Base-by-base conservation (phyloP, 371 early-diverging fungal genomes). In the Mucor sp. region DNA sequence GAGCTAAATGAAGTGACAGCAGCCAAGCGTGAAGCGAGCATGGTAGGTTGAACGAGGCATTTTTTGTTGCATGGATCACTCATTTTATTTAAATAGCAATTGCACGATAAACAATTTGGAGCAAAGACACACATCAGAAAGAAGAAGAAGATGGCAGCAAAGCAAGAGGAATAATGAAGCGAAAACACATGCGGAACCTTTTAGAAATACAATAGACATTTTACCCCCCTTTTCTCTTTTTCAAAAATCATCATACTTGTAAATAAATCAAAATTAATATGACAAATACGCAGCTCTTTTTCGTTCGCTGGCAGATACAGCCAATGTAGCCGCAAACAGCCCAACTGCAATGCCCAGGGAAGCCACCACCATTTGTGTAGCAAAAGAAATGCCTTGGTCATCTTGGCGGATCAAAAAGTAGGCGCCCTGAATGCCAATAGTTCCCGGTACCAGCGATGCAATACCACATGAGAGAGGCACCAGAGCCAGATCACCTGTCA, bases 11-110 rank as follows among this genome's bases (percentile, higher is more conserved):
- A 92, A 70, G 98, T 99, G 2, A 78, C 90, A 11, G 79, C 92
- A 0, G 99, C 99, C 7, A 96, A 94, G 71, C 86, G 98, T 2
- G 88, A 89, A 12, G 98, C 99, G 1, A 90, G 85, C 23, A 90
- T 97, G 95, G 90, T 89, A 88, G 66, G 67, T 65, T 35, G 37
- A 35, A 12, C 9, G 37, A 12, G 37, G 2, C 7, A 21, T 4
- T 23, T 47, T 32, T 32, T 35, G 25, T 19, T 9, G 6, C 6
- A 15, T 60, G 28, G 23, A 23, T 61, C 21, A 35, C 27, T 55
- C 0, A 30, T 19, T 19, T 30, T 33, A 3, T 19, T 32, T 44
- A 3, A 14, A 44, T 74, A 87, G 90, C 79, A 90, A 63, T 74
- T 93, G 39, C 88, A 90, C 65, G 94, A 93, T 48, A 74, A 68